Evolutionary conservation across 306 rosid genomes (phyloP).

Genomic region (Castanospermum australe): DNA sequence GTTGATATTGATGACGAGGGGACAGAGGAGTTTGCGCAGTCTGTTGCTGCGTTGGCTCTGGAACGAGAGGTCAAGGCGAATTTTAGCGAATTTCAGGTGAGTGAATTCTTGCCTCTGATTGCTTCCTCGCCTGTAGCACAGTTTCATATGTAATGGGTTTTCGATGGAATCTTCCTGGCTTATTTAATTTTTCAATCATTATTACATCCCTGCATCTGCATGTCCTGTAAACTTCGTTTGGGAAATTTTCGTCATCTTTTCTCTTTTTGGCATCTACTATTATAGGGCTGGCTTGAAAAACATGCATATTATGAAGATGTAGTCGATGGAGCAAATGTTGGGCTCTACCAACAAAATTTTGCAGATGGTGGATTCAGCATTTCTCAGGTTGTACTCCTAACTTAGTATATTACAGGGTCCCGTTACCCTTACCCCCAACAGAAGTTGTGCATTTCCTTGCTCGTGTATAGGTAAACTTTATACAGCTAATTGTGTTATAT

Average conservation of each 20-base stretch:
- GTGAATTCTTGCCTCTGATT: background rate
- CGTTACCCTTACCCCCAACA: background rate
- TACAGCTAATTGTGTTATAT: slow-evolving; percentile 36
- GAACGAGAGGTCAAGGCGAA: slow-evolving; percentile 71
- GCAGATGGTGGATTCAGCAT: slow-evolving; percentile 86
- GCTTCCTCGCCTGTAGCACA: too few species aligned
- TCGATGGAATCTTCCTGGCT: too few species aligned
- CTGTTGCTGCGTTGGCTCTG: slow-evolving; percentile 68
- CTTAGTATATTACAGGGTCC: background rate
- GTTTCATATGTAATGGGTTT: too few species aligned
- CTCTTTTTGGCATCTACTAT: background rate
- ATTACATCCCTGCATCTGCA: too few species aligned
- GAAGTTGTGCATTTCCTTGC: background rate
- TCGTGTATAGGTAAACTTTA: slow-evolving; percentile 1
- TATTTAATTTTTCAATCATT: too few species aligned
- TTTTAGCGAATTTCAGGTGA: slow-evolving; percentile 83
- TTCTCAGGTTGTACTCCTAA: slow-evolving; percentile 65
- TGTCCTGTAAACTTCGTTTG: slow-evolving; percentile 24
- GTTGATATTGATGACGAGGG: slow-evolving; percentile 75
- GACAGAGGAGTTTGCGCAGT: slow-evolving; percentile 63
- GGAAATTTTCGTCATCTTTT: background rate
- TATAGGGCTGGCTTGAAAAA: slow-evolving; percentile 79
- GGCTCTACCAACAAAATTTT: slow-evolving; percentile 94
- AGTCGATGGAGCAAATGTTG: slow-evolving; percentile 90
- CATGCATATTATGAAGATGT: slow-evolving; percentile 62